Evolutionary conservation across 75 land plant genomes (phyloP).

Genomic region (Cunninghamia lanceolata): DNA sequence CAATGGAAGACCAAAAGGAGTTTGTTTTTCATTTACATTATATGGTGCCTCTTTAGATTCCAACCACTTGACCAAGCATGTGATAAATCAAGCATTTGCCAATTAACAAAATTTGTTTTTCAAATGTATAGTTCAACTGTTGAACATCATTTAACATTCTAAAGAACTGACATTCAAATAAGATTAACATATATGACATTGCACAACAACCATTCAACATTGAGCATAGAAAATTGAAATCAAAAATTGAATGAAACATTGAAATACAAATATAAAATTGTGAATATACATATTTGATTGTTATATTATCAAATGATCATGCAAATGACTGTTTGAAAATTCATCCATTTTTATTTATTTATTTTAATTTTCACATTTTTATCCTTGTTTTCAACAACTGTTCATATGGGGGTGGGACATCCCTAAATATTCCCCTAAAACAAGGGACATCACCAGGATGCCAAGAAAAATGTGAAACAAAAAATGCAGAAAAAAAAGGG

Average conservation of each 20-base stretch:
- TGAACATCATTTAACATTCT: background rate
- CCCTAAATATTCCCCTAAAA: background rate
- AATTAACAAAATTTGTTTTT: background rate
- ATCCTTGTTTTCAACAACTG: background rate
- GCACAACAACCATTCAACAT: background rate
- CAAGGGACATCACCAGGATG: background rate
- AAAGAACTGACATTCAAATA: background rate
- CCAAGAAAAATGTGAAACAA: background rate
- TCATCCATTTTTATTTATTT: no score
- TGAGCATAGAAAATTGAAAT: background rate
- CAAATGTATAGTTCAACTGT: background rate
- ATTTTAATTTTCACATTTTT: no score
- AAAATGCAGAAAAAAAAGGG: no score
- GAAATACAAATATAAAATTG: background rate
- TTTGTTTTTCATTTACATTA: background rate
- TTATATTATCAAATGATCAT: background rate
- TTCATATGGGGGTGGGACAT: background rate
- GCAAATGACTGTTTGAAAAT: background rate
- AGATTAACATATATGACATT: background rate
- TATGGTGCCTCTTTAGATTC: no score
- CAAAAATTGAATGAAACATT: background rate
- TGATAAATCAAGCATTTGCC: background rate
- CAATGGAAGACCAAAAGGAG: background rate
- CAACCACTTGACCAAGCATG: background rate
- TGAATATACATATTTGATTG: background rate